Conservation (phyloP, 2,329 filamentous ascomycete genomes). For the Stagonosporopsis rhizophila region DNA sequence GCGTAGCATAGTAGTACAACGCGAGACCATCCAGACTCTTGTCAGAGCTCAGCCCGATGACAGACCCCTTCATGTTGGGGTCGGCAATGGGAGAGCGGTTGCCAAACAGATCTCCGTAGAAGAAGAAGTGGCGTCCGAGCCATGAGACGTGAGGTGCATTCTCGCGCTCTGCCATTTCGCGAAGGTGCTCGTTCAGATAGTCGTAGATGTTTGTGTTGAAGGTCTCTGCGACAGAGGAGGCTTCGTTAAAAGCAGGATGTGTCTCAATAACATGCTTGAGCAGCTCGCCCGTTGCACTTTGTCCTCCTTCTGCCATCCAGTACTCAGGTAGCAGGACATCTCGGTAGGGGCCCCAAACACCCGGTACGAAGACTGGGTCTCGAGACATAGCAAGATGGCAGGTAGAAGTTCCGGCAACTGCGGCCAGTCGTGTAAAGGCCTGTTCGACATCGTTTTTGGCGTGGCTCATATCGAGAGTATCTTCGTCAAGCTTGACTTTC, state of each 20-base stretch:
- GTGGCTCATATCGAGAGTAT: slow-evolving; percentile 70
- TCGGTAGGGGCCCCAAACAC: slow-evolving; percentile 96
- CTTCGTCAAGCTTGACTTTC: slow-evolving; percentile 78
- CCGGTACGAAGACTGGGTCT: slow-evolving; percentile 89
- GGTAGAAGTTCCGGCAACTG: slow-evolving; percentile 95
- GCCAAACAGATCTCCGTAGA: slow-evolving; percentile 97
- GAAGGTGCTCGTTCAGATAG: slow-evolving; percentile 87
- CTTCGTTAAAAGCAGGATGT: slow-evolving; percentile 86
- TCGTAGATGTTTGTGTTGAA: slow-evolving; percentile 92
- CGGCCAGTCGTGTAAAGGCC: slow-evolving; percentile 89
- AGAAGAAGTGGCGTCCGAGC: slow-evolving; percentile 93
- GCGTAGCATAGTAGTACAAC: slow-evolving; percentile 90
- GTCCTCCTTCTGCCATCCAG: slow-evolving; percentile 97
- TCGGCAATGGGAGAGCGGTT: slow-evolving; percentile 95
- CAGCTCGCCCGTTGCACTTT: slow-evolving; percentile 94
- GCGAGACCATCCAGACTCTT: slow-evolving; percentile 87
- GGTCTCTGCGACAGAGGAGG: slow-evolving; percentile 77
- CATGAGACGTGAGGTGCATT: slow-evolving; percentile 81
- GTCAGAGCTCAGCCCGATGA: slow-evolving; percentile 87
- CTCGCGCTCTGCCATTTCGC: slow-evolving; percentile 72
- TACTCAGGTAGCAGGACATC: slow-evolving; percentile 90
- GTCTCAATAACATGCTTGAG: slow-evolving; percentile 95
- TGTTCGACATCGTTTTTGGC: slow-evolving; percentile 87
- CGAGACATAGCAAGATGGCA: slow-evolving; percentile 97
- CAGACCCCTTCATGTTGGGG: slow-evolving; percentile 86